These are phyloP conservation scores for Gossypium gossypioides DNA, from an alignment of 441 rosid species.

Conservation along the genomic window DNA sequence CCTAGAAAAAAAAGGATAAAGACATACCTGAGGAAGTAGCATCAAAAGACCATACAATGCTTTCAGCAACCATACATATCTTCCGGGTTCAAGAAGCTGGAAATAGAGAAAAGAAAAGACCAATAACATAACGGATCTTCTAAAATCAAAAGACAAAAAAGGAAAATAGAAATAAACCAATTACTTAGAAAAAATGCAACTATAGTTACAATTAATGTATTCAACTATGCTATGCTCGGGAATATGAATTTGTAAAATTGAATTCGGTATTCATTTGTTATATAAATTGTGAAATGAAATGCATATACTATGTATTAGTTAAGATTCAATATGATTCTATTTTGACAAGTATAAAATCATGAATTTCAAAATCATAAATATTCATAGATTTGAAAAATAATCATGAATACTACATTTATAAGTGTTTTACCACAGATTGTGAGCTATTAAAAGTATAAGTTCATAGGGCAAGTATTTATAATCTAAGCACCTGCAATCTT, in stretches of 20 bases:
- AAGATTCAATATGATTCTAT: not conserved
- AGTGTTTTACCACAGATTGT: not conserved
- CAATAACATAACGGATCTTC: not conserved
- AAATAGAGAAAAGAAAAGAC: constrained; percentile 14
- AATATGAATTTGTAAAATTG: not conserved
- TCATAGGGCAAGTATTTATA: not conserved
- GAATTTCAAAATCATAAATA: not conserved
- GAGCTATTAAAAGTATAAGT: not conserved
- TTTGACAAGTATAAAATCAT: not conserved
- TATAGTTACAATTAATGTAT: not conserved
- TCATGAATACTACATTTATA: not conserved
- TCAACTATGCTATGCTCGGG: not conserved
- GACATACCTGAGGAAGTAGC: constrained; percentile 92
- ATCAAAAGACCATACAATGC: constrained; percentile 90
- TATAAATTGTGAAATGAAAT: not conserved
- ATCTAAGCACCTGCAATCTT: constrained; percentile 77
- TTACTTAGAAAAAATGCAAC: not conserved
- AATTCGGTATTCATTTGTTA: not conserved
- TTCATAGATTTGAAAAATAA: not conserved
- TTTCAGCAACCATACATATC: constrained; percentile 78
- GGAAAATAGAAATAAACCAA: not conserved
- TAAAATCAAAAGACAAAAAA: not conserved
- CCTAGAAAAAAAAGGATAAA: not conserved
- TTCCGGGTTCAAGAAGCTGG: constrained; percentile 98
- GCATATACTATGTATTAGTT: not conserved